A percentile compares a stretch with the other conserved stretches of the same genome.
These are phyloP conservation scores for Heterobasidion irregulare DNA, from an alignment of 1,284 basidiomycete species.

Conservation along the genomic window DNA sequence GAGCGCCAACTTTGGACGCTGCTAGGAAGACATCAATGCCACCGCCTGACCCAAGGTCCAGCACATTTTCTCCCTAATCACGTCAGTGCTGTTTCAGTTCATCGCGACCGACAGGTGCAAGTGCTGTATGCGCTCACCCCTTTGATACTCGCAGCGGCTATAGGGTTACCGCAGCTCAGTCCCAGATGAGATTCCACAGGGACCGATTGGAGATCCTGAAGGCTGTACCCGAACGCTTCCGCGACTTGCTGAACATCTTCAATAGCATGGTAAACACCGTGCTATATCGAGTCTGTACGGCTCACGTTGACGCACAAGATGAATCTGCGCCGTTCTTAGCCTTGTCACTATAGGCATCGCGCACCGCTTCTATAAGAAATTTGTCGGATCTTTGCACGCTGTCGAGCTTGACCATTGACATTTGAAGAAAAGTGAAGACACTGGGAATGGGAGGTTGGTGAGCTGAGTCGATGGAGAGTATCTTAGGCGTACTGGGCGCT, in stretches of 20 bases:
- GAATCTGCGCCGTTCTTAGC: not conserved
- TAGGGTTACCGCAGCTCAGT: slow-evolving; percentile 2
- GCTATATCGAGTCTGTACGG: not conserved
- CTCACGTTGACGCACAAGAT: not conserved
- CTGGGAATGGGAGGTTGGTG: no score
- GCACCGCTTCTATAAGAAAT: not conserved
- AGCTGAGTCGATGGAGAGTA: no score
- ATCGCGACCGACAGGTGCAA: not conserved
- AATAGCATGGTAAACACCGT: not conserved
- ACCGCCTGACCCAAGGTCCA: slow-evolving; percentile 2
- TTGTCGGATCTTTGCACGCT: not conserved
- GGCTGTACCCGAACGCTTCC: not conserved
- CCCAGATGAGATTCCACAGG: slow-evolving; percentile 2
- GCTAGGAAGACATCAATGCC: slow-evolving; percentile 1
- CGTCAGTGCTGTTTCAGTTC: not conserved
- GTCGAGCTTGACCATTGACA: no score
- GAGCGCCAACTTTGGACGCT: not conserved
- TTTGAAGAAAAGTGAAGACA: no score
- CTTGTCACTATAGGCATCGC: not conserved
- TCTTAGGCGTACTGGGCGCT: no score
- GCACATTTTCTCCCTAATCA: not conserved
- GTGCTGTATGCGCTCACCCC: not conserved
- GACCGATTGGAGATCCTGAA: not conserved
- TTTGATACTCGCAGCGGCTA: not conserved
- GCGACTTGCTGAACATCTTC: not conserved